Percentiles rank a stretch among this genome's conserved stretches.
These are phyloP conservation scores for Linderniella brevidens DNA, from an alignment of 257 asterid species.

Conservation along the genomic window DNA sequence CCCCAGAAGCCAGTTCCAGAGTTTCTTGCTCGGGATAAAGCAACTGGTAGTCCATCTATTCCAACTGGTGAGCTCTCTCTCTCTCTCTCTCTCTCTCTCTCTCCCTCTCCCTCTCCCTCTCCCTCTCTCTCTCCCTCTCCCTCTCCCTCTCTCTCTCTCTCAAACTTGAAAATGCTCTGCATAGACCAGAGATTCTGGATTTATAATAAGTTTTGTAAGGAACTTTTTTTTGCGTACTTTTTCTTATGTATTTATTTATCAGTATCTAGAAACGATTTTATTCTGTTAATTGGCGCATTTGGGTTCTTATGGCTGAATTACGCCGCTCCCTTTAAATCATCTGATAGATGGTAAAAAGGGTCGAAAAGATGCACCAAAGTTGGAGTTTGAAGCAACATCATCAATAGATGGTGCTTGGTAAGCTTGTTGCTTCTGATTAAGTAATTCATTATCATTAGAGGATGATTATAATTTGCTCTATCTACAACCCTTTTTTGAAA, in stretches of 20 bases:
- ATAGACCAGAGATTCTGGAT: no score
- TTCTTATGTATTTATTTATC: no score
- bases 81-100: no score
- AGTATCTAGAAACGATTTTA: background rate
- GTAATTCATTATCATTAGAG: background rate
- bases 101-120: no score
- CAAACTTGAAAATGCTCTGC: no score
- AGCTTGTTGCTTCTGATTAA: slow-evolving; percentile 10
- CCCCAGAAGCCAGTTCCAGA: slow-evolving; percentile 11
- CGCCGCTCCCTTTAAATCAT: slow-evolving; percentile 6
- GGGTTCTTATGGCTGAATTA: background rate
- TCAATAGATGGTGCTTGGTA: slow-evolving; percentile 78
- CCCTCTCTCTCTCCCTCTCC: no score
- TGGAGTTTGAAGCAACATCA: slow-evolving; percentile 78
- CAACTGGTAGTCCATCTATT: background rate
- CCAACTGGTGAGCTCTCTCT: background rate
- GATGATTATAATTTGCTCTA: background rate
- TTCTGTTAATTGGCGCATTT: background rate
- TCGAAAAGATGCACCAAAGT: slow-evolving; percentile 18
- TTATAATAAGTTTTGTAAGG: no score
- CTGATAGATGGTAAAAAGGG: slow-evolving; percentile 30
- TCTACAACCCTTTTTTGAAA: background rate
- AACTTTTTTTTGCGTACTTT: no score
- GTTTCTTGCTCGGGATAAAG: slow-evolving; percentile 14
- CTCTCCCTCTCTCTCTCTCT: no score